Conservation (phyloP, 345 rosid genomes). For the Citrus sp. region DNA sequence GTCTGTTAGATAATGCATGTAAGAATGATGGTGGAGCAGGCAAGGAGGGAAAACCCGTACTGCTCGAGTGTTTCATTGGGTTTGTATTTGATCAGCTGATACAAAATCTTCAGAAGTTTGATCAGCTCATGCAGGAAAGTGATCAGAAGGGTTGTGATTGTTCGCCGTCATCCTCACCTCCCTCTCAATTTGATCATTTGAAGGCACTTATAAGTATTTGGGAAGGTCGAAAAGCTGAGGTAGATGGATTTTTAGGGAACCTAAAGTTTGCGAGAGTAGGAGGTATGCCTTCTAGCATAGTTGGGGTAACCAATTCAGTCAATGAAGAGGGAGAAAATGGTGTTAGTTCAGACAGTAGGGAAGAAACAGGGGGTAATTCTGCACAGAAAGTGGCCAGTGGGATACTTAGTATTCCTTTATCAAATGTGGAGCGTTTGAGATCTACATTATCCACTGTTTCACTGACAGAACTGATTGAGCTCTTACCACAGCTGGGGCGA, state of each 20-base stretch:
- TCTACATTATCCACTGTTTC: slow-evolving; percentile 80
- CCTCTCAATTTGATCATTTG: slow-evolving; percentile 44
- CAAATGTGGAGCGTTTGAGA: slow-evolving; percentile 88
- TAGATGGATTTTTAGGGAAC: slow-evolving; percentile 80
- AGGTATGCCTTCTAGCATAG: slow-evolving; percentile 73
- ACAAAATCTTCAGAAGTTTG: slow-evolving; percentile 66
- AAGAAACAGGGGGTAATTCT: slow-evolving; percentile 53
- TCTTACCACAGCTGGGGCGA: slow-evolving; percentile 72
- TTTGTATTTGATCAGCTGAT: slow-evolving; percentile 50
- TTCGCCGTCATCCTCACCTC: slow-evolving; percentile 27
- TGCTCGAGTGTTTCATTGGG: slow-evolving; percentile 53
- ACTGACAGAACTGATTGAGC: slow-evolving; percentile 80
- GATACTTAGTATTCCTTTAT: slow-evolving; percentile 73
- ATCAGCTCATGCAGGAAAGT: slow-evolving; percentile 42
- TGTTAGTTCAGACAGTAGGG: slow-evolving; percentile 38
- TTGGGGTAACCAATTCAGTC: slow-evolving; percentile 60
- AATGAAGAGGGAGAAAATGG: slow-evolving; percentile 57
- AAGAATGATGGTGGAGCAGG: slow-evolving; percentile 14
- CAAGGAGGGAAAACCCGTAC: slow-evolving; percentile 39
- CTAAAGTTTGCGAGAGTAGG: slow-evolving; percentile 90
- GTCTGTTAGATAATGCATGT: slow-evolving; percentile 11
- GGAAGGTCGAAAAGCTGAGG: slow-evolving; percentile 74
- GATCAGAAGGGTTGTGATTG: slow-evolving; percentile 24
- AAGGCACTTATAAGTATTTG: slow-evolving; percentile 52
- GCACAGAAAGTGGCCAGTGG: slow-evolving; percentile 76